These are phyloP conservation scores for Trametes sp. DNA, from an alignment of 1,284 basidiomycete genomes.

Conservation along the genomic window DNA sequence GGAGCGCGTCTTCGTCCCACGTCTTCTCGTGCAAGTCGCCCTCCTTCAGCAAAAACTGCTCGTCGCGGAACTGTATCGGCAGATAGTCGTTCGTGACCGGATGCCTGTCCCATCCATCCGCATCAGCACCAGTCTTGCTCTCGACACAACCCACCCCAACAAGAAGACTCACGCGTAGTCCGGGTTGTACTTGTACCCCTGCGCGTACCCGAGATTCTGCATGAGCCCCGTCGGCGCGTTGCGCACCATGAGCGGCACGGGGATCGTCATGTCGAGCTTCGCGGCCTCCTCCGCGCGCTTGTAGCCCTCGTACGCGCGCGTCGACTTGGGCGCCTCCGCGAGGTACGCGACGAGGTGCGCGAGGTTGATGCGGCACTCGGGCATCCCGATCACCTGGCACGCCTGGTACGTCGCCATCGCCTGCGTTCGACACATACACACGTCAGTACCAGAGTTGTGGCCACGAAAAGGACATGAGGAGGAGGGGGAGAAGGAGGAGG, in stretches of 20 bases:
- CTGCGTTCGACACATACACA: no score
- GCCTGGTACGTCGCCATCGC: constrained; percentile 83
- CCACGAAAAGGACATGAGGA: background rate
- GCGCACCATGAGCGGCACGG: constrained; percentile 82
- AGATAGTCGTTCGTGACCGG: constrained; percentile 76
- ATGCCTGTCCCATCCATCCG: constrained; percentile 52
- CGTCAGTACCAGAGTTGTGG: no score
- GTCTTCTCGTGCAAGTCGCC: constrained; percentile 62
- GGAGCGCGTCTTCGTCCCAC: constrained; percentile 80
- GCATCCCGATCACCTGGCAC: constrained; percentile 87
- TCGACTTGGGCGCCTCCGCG: constrained; percentile 85
- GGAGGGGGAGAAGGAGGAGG: background rate
- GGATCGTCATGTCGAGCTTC: constrained; percentile 56
- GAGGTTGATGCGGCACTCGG: constrained; percentile 80
- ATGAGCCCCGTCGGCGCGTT: constrained; percentile 89
- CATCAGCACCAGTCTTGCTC: background rate
- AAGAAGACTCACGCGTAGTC: constrained; percentile 62
- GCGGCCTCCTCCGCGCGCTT: constrained; percentile 73
- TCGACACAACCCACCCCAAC: background rate
- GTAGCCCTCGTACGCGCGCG: constrained; percentile 81
- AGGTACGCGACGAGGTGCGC: constrained; percentile 87
- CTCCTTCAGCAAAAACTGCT: constrained; percentile 60
- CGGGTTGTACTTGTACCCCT: constrained; percentile 84
- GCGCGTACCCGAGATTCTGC: constrained; percentile 82
- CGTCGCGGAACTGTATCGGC: constrained; percentile 51